phyloP scores from a whole-genome alignment of 2,329 filamentous ascomycete genomes.

The Neurospora sp. region DNA sequence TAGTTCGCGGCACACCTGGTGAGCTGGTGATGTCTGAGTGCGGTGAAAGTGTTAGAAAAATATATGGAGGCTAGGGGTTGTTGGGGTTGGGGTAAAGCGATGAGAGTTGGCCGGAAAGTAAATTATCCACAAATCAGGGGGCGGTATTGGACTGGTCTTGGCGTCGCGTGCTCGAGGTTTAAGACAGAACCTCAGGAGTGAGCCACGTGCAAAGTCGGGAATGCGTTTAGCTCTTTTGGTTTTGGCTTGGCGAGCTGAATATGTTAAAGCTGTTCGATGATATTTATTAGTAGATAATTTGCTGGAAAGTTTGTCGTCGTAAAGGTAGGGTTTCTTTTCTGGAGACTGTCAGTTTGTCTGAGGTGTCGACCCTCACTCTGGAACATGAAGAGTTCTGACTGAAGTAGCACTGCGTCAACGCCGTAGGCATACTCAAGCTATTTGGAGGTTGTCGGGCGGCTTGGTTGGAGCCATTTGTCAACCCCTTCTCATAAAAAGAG shows the following conservation, averaged over 20 bases:
- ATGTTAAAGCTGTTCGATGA: background rate
- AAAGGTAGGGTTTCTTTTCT: too few species aligned
- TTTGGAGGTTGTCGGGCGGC: too few species aligned
- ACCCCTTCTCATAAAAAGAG: too few species aligned
- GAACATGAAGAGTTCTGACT: background rate
- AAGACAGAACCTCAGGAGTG: background rate
- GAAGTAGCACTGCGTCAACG: background rate
- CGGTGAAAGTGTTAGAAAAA: background rate
- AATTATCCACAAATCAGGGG: conserved; percentile 5
- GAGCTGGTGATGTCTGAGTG: background rate
- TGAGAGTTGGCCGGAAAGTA: background rate
- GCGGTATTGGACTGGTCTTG: background rate
- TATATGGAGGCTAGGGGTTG: background rate
- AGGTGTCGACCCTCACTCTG: too few species aligned
- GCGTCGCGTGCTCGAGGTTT: background rate
- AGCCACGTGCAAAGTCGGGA: background rate
- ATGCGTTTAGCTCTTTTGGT: too few species aligned
- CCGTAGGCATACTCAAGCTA: background rate
- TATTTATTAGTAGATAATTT: background rate
- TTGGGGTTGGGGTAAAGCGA: background rate
- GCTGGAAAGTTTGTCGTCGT: too few species aligned
- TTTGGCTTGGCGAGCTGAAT: background rate
- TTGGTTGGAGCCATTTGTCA: too few species aligned
- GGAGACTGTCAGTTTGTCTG: too few species aligned
- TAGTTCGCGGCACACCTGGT: background rate